Base-by-base conservation (phyloP, 352 stramenopile species). In the Peronospora tabacina region DNA sequence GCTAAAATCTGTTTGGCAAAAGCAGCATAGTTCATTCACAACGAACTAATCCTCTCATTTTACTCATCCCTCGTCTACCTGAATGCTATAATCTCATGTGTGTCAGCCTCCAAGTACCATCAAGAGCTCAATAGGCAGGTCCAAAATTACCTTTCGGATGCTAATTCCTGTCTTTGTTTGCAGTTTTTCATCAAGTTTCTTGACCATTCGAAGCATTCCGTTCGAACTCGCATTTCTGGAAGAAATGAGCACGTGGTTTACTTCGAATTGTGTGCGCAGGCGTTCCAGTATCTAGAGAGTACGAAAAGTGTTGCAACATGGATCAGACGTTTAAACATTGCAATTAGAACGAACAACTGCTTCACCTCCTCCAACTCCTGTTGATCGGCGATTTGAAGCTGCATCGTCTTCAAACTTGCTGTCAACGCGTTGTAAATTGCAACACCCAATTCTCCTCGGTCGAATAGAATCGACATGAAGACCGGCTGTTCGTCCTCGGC, bases 351-450 rank as follows among this genome's bases (percentile, higher is more conserved):
- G 46, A 17, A 37, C 28, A 46, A 15, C 19, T 42, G 34, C 37
- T 24, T 11, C 41, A 90, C 75, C 55, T 85, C 63, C 16, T 69
- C 59, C 15, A 88, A 33, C 7, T 84, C 70, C 5, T 67, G 49
- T 11, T 55, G 10, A 24, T 74, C 63, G 1, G 40, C 17, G 36
- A 88, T 64, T 17, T 54, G 44, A 11, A 85, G 35, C 22, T 89
- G 72, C 48, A 88, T 22, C 2, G 68, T 87, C 42, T 78, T 85
- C 17, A 94, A 39, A 32, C 61, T 71, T n/a, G 83, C 73, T 15
- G 71, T 79, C 19, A 74, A 38, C 0, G 70, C 76, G 44, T 94
- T 78, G 45, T 81, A 94, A 17, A 90, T 86, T 2, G 81, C 79
- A 17, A 86, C 68, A 9, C 81, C 81, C 1, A 94, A 44, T 24